These are phyloP conservation scores for Malus hybrid DNA, from an alignment of 331 rosid species.

Conservation along the genomic window DNA sequence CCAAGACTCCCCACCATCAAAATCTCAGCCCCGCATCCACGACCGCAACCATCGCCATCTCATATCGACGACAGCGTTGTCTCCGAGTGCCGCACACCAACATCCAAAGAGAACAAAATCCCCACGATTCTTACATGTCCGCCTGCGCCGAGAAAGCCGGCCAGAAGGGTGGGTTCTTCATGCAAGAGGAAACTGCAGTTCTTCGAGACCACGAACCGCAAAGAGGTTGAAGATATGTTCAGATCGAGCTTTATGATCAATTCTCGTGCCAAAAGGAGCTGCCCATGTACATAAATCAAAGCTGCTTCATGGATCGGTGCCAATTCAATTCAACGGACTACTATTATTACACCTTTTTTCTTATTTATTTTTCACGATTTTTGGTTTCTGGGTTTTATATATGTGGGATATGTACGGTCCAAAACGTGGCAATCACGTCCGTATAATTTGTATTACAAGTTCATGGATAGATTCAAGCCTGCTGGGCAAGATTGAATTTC, in stretches of 20 bases:
- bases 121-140: constrained; percentile 44
- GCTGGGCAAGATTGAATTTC: neutral
- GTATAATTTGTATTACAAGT: constrained; percentile 10
- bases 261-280: constrained; percentile 31
- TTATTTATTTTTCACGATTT: neutral
- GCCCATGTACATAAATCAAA: constrained; percentile 47
- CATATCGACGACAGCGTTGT: neutral
- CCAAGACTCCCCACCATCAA: constrained; percentile 26
- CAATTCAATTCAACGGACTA: neutral
- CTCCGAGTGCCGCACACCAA: constrained; percentile 9
- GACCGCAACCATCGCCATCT: neutral
- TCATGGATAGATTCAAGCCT: neutral
- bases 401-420: constrained; percentile 12
- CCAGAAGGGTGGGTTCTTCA: constrained; percentile 18
- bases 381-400: neutral
- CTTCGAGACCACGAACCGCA: constrained; percentile 41
- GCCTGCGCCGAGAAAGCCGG: constrained; percentile 64
- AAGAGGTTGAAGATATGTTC: constrained; percentile 66
- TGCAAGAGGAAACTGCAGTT: constrained; percentile 65
- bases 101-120: too few species aligned
- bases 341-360: constrained; percentile 1
- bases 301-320: neutral
- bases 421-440: neutral
- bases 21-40: constrained; percentile 15
- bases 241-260: constrained; percentile 32